phyloP scores from a whole-genome alignment of 768 basidiomycete species.

The Lyophyllum semitale region DNA sequence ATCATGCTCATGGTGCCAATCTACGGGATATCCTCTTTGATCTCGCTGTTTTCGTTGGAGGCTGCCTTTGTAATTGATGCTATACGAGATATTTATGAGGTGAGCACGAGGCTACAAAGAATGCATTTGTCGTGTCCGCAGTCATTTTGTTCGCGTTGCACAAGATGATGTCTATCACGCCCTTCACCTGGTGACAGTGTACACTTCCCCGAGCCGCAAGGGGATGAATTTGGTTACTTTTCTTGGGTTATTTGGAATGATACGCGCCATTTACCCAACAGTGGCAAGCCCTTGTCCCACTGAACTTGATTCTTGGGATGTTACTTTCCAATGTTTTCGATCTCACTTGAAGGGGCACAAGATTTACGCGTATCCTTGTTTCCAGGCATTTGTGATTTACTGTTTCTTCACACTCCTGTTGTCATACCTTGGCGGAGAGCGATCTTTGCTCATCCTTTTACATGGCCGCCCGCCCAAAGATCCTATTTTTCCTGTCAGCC shows the following conservation, averaged over 20 bases:
- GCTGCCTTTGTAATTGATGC: slow-evolving; percentile 97
- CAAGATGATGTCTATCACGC: neutral
- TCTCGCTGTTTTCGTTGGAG: slow-evolving; percentile 91
- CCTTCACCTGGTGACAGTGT: neutral
- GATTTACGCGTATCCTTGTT: neutral
- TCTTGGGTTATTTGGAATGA: too few relatives aligned
- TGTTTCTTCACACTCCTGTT: slow-evolving; percentile 86
- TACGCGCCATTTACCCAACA: neutral
- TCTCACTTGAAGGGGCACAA: neutral
- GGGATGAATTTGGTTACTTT: too few relatives aligned
- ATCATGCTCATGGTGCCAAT: slow-evolving; percentile 98
- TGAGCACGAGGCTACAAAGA: slow-evolving; percentile 31
- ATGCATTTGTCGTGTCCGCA: neutral
- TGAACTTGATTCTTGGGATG: neutral
- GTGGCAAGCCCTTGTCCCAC: neutral
- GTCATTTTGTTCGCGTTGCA: neutral
- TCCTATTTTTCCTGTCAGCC: slow-evolving; percentile 81
- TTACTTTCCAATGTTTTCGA: neutral
- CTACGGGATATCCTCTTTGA: slow-evolving; percentile 88
- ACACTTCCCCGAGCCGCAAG: too few relatives aligned
- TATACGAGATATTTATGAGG: slow-evolving; percentile 95
- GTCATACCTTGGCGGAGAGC: slow-evolving; percentile 88
- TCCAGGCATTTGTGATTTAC: slow-evolving; percentile 90
- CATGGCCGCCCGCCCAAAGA: slow-evolving; percentile 89
- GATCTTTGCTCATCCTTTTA: slow-evolving; percentile 87